A percentile compares a stretch with the other conserved stretches of the same genome.
phyloP scores from a whole-genome alignment of 371 early-diverging fungal species.

The Saksenaea oblongispora region DNA sequence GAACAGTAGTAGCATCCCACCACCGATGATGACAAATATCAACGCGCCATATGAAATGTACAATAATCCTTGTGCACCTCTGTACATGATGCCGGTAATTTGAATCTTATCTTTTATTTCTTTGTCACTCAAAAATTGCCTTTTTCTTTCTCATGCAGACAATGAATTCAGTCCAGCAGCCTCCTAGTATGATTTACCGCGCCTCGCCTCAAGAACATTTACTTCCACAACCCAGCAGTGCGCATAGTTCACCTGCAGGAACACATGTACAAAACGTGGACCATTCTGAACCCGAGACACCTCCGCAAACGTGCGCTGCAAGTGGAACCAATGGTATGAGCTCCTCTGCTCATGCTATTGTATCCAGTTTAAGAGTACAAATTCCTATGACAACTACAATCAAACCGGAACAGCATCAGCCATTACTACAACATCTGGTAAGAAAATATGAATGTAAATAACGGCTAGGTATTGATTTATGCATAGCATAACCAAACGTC shows the following conservation, averaged over 20 bases:
- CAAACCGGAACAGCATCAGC: not conserved
- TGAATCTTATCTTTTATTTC: not conserved
- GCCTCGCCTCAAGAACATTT: not conserved
- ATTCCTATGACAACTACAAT: not conserved
- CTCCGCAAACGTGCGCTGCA: not conserved
- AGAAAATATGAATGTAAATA: not conserved
- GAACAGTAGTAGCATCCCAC: not conserved
- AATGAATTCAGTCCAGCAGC: not conserved
- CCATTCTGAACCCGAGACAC: not conserved
- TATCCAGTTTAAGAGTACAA: not conserved
- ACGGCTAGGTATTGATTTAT: not conserved
- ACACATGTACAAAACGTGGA: not conserved
- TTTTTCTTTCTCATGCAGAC: not conserved
- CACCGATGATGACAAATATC: not conserved
- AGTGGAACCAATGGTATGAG: not conserved
- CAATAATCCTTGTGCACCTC: not conserved
- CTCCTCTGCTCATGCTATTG: not conserved
- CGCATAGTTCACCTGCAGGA: not conserved
- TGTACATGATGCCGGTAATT: slow-evolving; percentile 3
- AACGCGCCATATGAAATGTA: not conserved
- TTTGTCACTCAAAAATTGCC: not conserved
- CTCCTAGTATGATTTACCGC: not conserved
- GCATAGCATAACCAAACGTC: not conserved
- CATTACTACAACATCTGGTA: not conserved
- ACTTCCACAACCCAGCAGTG: not conserved